Evolutionary conservation across 805 yeast species (phyloP).

Genomic region (Hanseniaspora occidentalis): DNA sequence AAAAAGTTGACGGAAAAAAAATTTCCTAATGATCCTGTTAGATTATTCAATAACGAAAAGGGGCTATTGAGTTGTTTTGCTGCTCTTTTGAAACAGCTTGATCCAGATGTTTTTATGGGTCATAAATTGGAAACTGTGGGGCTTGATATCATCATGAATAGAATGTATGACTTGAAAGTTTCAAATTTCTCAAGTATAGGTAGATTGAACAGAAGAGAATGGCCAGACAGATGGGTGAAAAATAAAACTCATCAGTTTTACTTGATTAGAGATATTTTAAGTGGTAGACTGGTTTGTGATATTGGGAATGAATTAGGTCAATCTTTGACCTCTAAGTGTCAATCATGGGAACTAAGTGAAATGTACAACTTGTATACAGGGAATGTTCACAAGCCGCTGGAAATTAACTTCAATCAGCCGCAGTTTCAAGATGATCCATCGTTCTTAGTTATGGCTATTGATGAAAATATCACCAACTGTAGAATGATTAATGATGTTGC

Average conservation of each 20-base stretch:
- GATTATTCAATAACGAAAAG: slow-evolving; percentile 60
- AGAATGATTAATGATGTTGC: slow-evolving; percentile 67
- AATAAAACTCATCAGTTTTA: slow-evolving; percentile 39
- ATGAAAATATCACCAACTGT: slow-evolving; percentile 56
- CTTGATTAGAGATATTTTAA: slow-evolving; percentile 53
- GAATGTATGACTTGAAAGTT: slow-evolving; percentile 66
- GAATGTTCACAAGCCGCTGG: slow-evolving; percentile 39
- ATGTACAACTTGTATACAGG: slow-evolving; percentile 77
- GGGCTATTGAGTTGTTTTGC: slow-evolving; percentile 63
- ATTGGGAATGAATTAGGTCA: slow-evolving; percentile 92
- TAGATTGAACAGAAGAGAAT: slow-evolving; percentile 58
- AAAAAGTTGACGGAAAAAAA: slow-evolving; percentile 44
- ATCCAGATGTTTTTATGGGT: slow-evolving; percentile 87
- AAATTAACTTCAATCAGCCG: slow-evolving; percentile 59
- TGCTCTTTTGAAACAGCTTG: slow-evolving; percentile 58
- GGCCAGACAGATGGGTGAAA: slow-evolving; percentile 66
- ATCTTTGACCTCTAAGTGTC: slow-evolving; percentile 82
- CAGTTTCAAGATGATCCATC: slow-evolving; percentile 55
- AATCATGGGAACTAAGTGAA: slow-evolving; percentile 86
- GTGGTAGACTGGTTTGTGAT: slow-evolving; percentile 86
- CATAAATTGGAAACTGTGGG: slow-evolving; percentile 73
- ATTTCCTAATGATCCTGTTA: slow-evolving; percentile 30
- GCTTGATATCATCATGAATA: slow-evolving; percentile 65
- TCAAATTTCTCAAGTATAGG: slow-evolving; percentile 75
- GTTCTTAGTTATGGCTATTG: slow-evolving; percentile 54